Percentiles rank a stretch among this genome's conserved stretches.
Evolutionary conservation across 306 rosid genomes (phyloP).

Genomic region (Purshia tridentata): DNA sequence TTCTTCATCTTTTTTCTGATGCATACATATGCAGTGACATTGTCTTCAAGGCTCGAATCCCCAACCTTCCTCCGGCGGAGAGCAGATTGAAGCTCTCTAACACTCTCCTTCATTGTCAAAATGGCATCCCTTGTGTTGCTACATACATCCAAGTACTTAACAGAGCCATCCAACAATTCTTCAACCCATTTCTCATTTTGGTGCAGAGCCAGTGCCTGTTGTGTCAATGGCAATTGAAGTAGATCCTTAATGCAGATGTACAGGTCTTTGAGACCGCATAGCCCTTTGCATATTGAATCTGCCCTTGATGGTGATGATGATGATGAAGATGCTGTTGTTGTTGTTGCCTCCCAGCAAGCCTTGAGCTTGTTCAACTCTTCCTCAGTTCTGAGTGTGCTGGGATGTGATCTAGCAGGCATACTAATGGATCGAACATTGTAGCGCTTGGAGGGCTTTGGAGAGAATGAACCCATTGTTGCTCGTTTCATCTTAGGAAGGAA

Average conservation of each 20-base stretch:
- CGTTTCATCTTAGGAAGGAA: constrained; percentile 31
- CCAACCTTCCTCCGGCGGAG: constrained; percentile 54
- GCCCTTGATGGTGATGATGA: constrained; percentile 39
- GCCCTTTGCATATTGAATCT: constrained; percentile 34
- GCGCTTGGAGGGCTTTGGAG: constrained; percentile 40
- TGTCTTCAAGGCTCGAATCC: constrained; percentile 40
- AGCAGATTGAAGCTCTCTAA: constrained; percentile 54
- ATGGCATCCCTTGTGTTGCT: constrained; percentile 50
- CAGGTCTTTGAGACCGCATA: constrained; percentile 45
- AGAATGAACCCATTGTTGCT: constrained; percentile 41
- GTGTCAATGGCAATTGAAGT: constrained; percentile 52
- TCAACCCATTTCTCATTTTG: constrained; percentile 56
- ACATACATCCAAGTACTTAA: constrained; percentile 54
- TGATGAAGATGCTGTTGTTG: not conserved
- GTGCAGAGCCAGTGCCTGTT: constrained; percentile 49
- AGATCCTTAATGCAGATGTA: constrained; percentile 50
- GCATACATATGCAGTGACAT: constrained; percentile 33
- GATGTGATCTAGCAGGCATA: constrained; percentile 73
- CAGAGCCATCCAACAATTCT: constrained; percentile 52
- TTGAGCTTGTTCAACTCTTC: constrained; percentile 56
- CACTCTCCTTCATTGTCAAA: constrained; percentile 41
- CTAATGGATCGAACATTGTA: constrained; percentile 56
- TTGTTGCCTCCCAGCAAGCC: constrained; percentile 33
- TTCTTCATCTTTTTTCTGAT: constrained; percentile 48
- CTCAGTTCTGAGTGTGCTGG: constrained; percentile 52